A percentile compares a stretch with the other conserved stretches of the same genome.
Conservation (phyloP, 768 basidiomycete species). For the Lyophyllum atratum region DNA sequence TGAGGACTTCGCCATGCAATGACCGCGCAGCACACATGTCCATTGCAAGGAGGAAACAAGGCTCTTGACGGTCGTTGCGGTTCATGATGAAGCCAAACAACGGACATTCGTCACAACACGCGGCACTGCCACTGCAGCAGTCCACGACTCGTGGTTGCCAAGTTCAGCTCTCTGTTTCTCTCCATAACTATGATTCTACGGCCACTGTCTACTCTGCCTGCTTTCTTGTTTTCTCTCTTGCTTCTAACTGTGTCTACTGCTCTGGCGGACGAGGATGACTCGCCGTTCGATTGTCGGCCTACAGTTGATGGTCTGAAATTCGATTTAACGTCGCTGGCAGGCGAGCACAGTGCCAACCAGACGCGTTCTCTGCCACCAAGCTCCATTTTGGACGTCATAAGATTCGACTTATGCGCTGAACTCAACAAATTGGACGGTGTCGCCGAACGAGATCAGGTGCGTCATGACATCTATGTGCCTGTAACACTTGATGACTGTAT, state of each 20-base stretch:
- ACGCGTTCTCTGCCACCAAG: conserved; percentile 66
- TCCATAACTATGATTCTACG: conserved; percentile 24
- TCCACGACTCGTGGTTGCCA: neutral
- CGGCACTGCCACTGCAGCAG: neutral
- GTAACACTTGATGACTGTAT: neutral
- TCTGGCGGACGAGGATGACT: conserved; percentile 39
- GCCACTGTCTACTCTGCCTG: conserved; percentile 8
- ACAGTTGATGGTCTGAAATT: conserved; percentile 46
- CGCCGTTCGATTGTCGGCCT: conserved; percentile 57
- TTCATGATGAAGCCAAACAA: conserved; percentile 2
- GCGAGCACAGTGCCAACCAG: conserved; percentile 50
- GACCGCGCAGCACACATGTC: no score
- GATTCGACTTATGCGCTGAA: conserved; percentile 70
- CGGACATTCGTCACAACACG: neutral
- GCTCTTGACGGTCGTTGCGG: no score
- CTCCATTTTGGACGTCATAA: conserved; percentile 55
- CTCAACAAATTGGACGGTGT: conserved; percentile 48
- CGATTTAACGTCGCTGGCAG: conserved; percentile 59
- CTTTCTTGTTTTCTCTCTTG: conserved; percentile 12
- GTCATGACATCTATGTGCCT: conserved; percentile 22
- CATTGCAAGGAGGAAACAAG: no score
- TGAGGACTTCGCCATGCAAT: no score
- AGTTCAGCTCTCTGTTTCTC: neutral
- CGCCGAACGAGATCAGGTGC: conserved; percentile 67
- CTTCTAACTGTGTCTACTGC: conserved; percentile 16